Evolutionary conservation across 495 filamentous ascomycete species (phyloP).

Genomic region (Halenospora varia): DNA sequence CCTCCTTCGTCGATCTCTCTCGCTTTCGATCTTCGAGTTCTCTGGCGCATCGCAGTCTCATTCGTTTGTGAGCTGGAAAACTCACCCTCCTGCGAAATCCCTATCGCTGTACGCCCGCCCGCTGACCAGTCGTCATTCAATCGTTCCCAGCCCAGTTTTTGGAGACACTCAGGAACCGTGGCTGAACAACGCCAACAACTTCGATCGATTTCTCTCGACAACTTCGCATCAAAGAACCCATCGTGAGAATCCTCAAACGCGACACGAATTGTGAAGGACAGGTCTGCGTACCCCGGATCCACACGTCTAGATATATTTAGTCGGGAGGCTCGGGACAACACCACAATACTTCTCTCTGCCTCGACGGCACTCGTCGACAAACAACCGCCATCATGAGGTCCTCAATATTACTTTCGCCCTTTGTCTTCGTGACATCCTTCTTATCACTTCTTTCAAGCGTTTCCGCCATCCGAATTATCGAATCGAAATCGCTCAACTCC

Average conservation of each 20-base stretch:
- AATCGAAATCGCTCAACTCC: conserved; percentile 72
- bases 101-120: conserved; percentile 12
- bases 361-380: conserved; percentile 18
- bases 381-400: conserved; percentile 30
- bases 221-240: neutral
- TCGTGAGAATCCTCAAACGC: neutral
- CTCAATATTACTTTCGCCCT: conserved; percentile 31
- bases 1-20: conserved; percentile 12
- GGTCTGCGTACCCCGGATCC: conserved; percentile 5
- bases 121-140: conserved; percentile 18
- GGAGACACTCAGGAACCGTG: neutral
- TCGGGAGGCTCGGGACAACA: conserved; percentile 17
- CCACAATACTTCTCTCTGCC: conserved; percentile 5
- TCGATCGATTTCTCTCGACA: neutral
- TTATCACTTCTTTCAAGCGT: conserved; percentile 26
- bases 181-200: conserved; percentile 3
- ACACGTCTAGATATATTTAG: conserved; percentile 2
- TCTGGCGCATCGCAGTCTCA: conserved; percentile 22
- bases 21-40: conserved; percentile 3
- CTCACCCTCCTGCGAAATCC: conserved; percentile 10
- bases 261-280: conserved; percentile 2
- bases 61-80: conserved; percentile 28
- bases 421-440: conserved; percentile 25
- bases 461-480: conserved; percentile 42
- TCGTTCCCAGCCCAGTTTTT: conserved; percentile 10